phyloP scores from a whole-genome alignment of 1,139 yeast genomes.

The Nematodospora anomalae region DNA sequence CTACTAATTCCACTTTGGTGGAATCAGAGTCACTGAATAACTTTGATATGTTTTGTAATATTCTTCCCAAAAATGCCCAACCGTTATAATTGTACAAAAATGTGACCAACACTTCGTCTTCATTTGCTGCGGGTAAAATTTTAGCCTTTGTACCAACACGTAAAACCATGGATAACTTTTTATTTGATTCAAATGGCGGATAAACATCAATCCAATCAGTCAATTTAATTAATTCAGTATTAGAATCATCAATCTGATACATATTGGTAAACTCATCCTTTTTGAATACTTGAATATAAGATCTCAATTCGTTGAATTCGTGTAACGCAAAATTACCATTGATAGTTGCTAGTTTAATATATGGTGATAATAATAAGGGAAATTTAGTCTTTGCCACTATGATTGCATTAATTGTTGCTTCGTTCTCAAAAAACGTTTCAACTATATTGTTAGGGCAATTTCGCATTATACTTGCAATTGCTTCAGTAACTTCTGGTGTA shows the following conservation, averaged over 20 bases:
- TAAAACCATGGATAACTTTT: slow-evolving; percentile 46
- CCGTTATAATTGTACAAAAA: slow-evolving; percentile 79
- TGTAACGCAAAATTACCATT: slow-evolving; percentile 68
- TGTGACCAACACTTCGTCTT: slow-evolving; percentile 55
- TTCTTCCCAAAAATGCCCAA: slow-evolving; percentile 81
- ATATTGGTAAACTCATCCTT: slow-evolving; percentile 36
- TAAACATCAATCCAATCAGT: slow-evolving; percentile 41
- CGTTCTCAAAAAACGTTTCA: slow-evolving; percentile 57
- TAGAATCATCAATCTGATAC: slow-evolving; percentile 50
- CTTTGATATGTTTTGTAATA: slow-evolving; percentile 61
- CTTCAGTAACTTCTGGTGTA: slow-evolving; percentile 52
- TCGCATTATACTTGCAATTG: slow-evolving; percentile 51
- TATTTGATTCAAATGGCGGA: slow-evolving; percentile 51
- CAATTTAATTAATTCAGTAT: slow-evolving; percentile 51
- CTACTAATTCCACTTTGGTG: slow-evolving; percentile 38
- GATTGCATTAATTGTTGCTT: slow-evolving; percentile 55
- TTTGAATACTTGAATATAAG: slow-evolving; percentile 54
- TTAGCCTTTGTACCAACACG: slow-evolving; percentile 68
- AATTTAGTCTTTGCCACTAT: slow-evolving; percentile 68
- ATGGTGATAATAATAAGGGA: slow-evolving; percentile 68
- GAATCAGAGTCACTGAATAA: slow-evolving; percentile 34
- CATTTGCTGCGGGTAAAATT: slow-evolving; percentile 50
- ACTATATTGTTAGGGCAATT: slow-evolving; percentile 58
- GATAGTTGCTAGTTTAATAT: slow-evolving; percentile 58
- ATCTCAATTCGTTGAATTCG: slow-evolving; percentile 57